Percentiles rank a stretch among this genome's conserved stretches.
phyloP scores from a whole-genome alignment of 164 flowering plant species.

The Echeveria elegans region DNA sequence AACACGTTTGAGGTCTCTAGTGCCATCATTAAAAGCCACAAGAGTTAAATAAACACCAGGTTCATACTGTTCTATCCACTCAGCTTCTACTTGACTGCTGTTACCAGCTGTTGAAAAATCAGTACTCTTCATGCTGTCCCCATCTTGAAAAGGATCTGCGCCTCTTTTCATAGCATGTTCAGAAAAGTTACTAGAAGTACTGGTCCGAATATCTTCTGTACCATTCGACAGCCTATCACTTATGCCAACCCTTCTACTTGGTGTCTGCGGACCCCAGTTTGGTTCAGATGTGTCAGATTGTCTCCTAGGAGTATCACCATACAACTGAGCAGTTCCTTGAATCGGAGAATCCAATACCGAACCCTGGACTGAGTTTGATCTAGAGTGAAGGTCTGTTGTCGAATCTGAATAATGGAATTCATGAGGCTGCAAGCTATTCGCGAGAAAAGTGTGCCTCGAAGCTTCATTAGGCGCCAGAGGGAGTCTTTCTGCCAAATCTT shows the following conservation, averaged over 20 bases:
- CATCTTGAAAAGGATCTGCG: conserved; percentile 26
- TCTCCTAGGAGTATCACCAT: conserved; percentile 16
- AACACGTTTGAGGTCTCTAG: conserved; percentile 79
- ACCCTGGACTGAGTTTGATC: conserved; percentile 29
- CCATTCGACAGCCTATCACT: conserved; percentile 30
- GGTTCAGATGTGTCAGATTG: conserved; percentile 17
- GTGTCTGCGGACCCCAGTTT: conserved; percentile 13
- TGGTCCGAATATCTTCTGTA: conserved; percentile 17
- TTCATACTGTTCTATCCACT: conserved; percentile 85
- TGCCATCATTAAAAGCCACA: conserved; percentile 58
- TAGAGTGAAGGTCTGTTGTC: conserved; percentile 31
- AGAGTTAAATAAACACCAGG: conserved; percentile 91
- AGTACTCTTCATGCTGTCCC: conserved; percentile 27
- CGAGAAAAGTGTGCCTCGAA: conserved; percentile 24
- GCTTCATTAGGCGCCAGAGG: conserved; percentile 52
- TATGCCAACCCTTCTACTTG: conserved; percentile 24
- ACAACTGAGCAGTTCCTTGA: conserved; percentile 13
- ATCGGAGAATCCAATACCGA: conserved; percentile 23
- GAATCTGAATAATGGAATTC: conserved; percentile 24
- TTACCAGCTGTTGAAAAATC: conserved; percentile 18
- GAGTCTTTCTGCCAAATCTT: conserved; percentile 67
- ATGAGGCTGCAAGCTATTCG: conserved; percentile 47
- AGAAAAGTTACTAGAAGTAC: conserved; percentile 18
- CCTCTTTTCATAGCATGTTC: conserved; percentile 26
- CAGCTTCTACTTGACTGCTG: conserved; percentile 50